Conservation (phyloP, 148 eudicot species). For the Nepenthes mirabilis region DNA sequence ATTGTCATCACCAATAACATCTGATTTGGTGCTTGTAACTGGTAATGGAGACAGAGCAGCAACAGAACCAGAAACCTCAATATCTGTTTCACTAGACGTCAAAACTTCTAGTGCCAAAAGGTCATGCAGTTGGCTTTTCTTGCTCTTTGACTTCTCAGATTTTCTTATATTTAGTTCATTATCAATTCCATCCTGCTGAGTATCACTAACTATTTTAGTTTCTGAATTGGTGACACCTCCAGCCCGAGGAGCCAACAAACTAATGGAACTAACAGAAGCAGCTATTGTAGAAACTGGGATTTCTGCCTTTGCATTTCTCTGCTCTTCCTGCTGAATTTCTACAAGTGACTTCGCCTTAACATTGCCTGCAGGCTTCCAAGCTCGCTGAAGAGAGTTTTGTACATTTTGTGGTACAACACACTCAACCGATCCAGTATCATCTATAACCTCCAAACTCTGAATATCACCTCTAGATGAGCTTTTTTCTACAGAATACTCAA, state of each 20-base stretch:
- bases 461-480: conserved; percentile 10
- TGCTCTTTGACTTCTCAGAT: conserved; percentile 31
- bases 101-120: conserved; percentile 52
- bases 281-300: conserved; percentile 26
- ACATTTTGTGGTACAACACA: conserved; percentile 12
- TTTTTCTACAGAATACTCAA: conserved; percentile 12
- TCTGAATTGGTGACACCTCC: conserved; percentile 45
- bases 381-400: conserved; percentile 31
- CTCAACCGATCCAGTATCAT: conserved; percentile 15
- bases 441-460: conserved; percentile 16
- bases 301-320: conserved; percentile 44
- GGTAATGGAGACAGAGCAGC: conserved; percentile 24
- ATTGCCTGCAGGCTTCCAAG: conserved; percentile 86
- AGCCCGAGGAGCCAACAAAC: conserved; percentile 58
- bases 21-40: conserved; percentile 16
- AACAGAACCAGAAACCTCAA: conserved; percentile 20
- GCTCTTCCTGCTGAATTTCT: conserved; percentile 95
- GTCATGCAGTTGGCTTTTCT: conserved; percentile 67
- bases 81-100: conserved; percentile 25
- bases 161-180: conserved; percentile 16
- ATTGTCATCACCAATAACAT: conserved; percentile 34
- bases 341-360: conserved; percentile 81
- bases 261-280: conserved; percentile 33
- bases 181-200: conserved; percentile 14
- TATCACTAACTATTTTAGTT: conserved; percentile 24